Percentiles rank a stretch among this genome's conserved stretches.
These are phyloP conservation scores for Emmonsiellopsis sp. DNA, from an alignment of 2,329 filamentous ascomycete species.

Conservation along the genomic window DNA sequence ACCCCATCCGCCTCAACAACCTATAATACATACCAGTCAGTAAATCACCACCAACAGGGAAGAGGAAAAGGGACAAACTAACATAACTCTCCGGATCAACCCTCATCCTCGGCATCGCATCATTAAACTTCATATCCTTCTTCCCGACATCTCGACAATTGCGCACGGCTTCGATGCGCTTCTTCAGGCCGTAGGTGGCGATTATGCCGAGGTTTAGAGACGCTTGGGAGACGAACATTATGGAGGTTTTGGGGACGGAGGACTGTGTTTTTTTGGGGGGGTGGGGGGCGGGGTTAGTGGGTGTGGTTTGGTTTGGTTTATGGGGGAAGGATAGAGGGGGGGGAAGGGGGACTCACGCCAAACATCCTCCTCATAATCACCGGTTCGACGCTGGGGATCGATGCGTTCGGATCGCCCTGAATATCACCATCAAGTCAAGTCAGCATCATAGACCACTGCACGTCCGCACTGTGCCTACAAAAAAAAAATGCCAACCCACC, in stretches of 20 bases:
- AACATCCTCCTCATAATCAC: slow-evolving; percentile 81
- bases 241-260: slow-evolving; percentile 58
- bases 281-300: not conserved
- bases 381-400: slow-evolving; percentile 81
- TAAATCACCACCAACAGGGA: not conserved
- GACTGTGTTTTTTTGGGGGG: slow-evolving; percentile 25
- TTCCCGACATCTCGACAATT: slow-evolving; percentile 68
- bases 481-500: slow-evolving; percentile 41
- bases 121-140: slow-evolving; percentile 84
- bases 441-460: too few relatives aligned
- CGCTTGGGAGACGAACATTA: slow-evolving; percentile 73
- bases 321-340: not conserved
- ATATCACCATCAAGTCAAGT: not conserved
- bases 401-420: slow-evolving; percentile 69
- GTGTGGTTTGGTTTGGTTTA: not conserved
- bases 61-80: too few relatives aligned
- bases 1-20: slow-evolving; percentile 73
- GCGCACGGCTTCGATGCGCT: slow-evolving; percentile 70
- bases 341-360: slow-evolving; percentile 35
- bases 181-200: slow-evolving; percentile 63
- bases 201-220: slow-evolving; percentile 60
- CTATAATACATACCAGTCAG: slow-evolving; percentile 18
- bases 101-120: slow-evolving; percentile 71
- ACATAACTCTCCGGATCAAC: slow-evolving; percentile 86
- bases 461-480: not conserved